phyloP scores from a whole-genome alignment of 306 rosid species.

The Lathyrus tuberosus region DNA sequence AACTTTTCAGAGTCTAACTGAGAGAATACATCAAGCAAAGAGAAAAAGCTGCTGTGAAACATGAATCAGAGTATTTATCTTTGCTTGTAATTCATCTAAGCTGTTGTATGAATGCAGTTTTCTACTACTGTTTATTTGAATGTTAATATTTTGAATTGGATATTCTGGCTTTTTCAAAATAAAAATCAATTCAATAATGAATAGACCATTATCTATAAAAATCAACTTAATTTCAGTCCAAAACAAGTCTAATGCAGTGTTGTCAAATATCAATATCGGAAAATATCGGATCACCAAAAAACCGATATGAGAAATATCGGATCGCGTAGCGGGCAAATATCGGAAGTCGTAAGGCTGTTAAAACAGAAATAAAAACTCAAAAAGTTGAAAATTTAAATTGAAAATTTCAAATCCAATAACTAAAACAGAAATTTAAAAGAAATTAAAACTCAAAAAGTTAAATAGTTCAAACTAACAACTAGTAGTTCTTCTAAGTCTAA shows the following conservation, averaged over 20 bases:
- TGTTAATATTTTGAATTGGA: constrained; percentile 8
- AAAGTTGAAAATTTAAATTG: too few relatives aligned
- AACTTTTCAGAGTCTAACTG: constrained; percentile 18
- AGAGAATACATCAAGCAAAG: constrained; percentile 22
- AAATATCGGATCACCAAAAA: too few relatives aligned
- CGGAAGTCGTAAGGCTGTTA: too few relatives aligned
- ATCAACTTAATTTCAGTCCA: constrained; percentile 2
- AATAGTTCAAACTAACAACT: too few relatives aligned
- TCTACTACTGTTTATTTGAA: neutral
- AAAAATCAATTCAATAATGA: constrained; percentile 5
- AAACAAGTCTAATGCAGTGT: constrained; percentile 8
- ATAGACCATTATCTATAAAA: constrained; percentile 10
- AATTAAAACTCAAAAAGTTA: too few relatives aligned
- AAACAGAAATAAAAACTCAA: too few relatives aligned
- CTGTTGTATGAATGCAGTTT: neutral
- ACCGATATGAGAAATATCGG: too few relatives aligned
- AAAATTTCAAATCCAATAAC: too few relatives aligned
- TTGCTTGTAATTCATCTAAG: constrained; percentile 24
- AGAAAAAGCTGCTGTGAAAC: constrained; percentile 20
- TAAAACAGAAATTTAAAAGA: too few relatives aligned
- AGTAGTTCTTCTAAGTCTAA: too few relatives aligned
- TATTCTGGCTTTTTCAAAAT: neutral
- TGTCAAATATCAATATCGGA: too few relatives aligned
- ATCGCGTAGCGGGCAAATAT: too few relatives aligned
- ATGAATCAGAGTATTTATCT: constrained; percentile 21